These are phyloP conservation scores for Emergomyces orientalis DNA, from an alignment of 2,329 filamentous ascomycete species.

Conservation along the genomic window DNA sequence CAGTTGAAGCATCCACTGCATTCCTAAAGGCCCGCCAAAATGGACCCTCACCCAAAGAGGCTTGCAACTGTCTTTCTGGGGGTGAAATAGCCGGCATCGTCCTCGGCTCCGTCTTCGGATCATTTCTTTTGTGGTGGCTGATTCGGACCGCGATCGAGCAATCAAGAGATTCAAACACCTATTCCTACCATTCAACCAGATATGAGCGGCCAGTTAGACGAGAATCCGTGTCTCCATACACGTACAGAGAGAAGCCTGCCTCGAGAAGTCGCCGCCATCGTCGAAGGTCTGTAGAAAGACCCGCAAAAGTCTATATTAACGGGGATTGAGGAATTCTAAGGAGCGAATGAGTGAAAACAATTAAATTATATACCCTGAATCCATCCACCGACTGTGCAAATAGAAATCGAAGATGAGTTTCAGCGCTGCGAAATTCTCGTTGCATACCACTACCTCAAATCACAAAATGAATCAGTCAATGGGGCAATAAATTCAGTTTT, in stretches of 20 bases:
- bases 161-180: slow-evolving; percentile 21
- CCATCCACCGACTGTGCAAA: too few species aligned
- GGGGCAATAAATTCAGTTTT: too few species aligned
- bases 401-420: too few species aligned
- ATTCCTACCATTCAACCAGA: slow-evolving; percentile 15
- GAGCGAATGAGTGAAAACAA: background rate
- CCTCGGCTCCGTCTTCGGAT: slow-evolving; percentile 32
- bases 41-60: background rate
- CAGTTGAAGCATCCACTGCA: background rate
- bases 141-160: slow-evolving; percentile 20
- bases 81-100: slow-evolving; percentile 34
- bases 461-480: too few species aligned
- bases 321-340: background rate
- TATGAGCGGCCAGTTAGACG: slow-evolving; percentile 20
- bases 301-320: slow-evolving; percentile 30
- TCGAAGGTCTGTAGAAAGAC: slow-evolving; percentile 24
- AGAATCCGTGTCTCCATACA: slow-evolving; percentile 23
- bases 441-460: too few species aligned
- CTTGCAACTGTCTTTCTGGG: slow-evolving; percentile 25
- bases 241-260: slow-evolving; percentile 17
- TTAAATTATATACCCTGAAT: too few species aligned
- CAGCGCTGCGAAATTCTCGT: too few species aligned
- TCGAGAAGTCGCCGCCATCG: slow-evolving; percentile 20
- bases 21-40: slow-evolving; percentile 20
- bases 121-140: slow-evolving; percentile 31